Percentiles rank a stretch among this genome's conserved stretches.
phyloP scores from a whole-genome alignment of 1,284 basidiomycete species.

The Chalciporus piperatoides region DNA sequence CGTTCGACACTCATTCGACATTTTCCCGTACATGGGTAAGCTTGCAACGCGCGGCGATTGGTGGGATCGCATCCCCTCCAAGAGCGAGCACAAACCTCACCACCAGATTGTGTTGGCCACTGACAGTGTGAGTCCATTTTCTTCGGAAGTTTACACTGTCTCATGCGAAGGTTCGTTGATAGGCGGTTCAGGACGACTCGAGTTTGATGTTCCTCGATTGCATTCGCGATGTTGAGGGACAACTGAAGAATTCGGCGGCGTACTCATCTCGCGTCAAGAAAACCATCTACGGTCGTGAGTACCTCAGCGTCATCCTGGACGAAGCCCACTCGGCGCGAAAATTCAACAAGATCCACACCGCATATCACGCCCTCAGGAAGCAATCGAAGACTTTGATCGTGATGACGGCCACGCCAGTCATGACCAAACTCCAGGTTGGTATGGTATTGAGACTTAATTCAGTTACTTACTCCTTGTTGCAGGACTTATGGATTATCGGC shows the following conservation, averaged over 20 bases:
- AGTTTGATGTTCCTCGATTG: not conserved
- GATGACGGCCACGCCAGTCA: constrained; percentile 8
- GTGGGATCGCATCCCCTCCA: not conserved
- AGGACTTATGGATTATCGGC: constrained; percentile 12
- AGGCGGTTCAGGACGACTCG: not conserved
- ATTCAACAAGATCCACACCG: constrained; percentile 4
- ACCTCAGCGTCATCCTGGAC: not conserved
- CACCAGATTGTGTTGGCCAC: constrained; percentile 4
- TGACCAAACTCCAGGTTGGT: constrained; percentile 6
- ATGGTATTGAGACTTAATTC: too few species aligned
- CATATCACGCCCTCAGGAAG: not conserved
- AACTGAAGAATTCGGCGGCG: not conserved
- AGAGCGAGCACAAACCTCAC: not conserved
- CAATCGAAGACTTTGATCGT: not conserved
- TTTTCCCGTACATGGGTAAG: constrained; percentile 2
- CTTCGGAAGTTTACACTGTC: not conserved
- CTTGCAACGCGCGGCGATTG: not conserved
- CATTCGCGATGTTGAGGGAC: not conserved
- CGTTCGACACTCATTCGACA: not conserved
- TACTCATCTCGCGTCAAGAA: not conserved
- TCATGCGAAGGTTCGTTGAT: not conserved
- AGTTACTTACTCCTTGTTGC: not conserved
- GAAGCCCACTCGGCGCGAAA: constrained; percentile 5
- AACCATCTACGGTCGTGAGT: not conserved
- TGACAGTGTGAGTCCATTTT: not conserved